phyloP scores from a whole-genome alignment of 805 yeast genomes.

The Yarrowia sp. region DNA sequence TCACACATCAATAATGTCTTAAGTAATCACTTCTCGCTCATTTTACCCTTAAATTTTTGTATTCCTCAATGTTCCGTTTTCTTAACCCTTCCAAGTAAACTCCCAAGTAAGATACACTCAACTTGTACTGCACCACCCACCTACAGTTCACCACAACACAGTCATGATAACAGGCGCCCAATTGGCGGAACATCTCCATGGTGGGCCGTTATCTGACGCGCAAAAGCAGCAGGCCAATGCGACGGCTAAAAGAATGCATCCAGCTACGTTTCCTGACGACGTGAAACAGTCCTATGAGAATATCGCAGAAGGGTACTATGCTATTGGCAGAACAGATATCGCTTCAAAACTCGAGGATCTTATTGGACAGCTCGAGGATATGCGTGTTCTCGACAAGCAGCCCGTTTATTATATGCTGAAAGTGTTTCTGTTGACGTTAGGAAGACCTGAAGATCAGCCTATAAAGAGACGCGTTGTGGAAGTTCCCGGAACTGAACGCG shows the following conservation, averaged over 20 bases:
- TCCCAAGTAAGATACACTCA: not conserved
- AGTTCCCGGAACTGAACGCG: not conserved
- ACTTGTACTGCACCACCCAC: not conserved
- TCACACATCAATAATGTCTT: too few species aligned
- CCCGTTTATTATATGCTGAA: conserved; percentile 33
- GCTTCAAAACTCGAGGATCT: not conserved
- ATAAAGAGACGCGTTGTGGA: conserved; percentile 1
- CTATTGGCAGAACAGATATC: conserved; percentile 15
- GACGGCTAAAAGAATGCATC: conserved; percentile 23
- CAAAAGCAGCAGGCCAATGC: conserved; percentile 9
- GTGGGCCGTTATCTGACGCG: not conserved
- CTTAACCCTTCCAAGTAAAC: not conserved
- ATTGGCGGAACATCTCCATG: conserved; percentile 3
- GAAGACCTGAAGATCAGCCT: conserved; percentile 17
- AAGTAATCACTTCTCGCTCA: not conserved
- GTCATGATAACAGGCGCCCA: conserved; percentile 5
- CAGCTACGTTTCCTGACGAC: conserved; percentile 25
- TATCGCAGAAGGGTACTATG: conserved; percentile 18
- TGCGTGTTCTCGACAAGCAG: conserved; percentile 11
- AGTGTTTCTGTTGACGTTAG: conserved; percentile 19
- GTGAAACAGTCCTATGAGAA: not conserved
- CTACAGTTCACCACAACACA: too few species aligned
- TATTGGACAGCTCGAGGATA: conserved; percentile 8
- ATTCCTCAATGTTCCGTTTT: not conserved
- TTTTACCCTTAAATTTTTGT: too few species aligned